Evolutionary conservation across 1,284 basidiomycete genomes (phyloP).

Genomic region (Ustilago trichophora): DNA sequence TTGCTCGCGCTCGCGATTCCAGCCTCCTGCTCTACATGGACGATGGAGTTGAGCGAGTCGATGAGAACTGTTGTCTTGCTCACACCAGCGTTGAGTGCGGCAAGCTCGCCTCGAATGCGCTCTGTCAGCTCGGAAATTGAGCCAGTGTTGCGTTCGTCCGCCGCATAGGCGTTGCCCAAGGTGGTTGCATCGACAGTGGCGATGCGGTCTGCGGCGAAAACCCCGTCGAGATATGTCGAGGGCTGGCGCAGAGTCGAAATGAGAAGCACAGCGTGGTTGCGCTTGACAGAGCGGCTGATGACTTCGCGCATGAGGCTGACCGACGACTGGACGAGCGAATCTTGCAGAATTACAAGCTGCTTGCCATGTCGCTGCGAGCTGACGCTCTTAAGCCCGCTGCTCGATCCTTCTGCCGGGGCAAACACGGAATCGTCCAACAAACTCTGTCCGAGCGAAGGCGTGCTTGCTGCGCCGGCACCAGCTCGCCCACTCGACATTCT

Average conservation of each 20-base stretch:
- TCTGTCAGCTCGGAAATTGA: conserved; percentile 8
- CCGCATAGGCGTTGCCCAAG: conserved; percentile 12
- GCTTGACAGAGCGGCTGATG: conserved; percentile 18
- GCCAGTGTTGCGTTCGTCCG: conserved; percentile 8
- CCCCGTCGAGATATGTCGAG: conserved; percentile 26
- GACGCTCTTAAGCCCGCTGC: conserved; percentile 19
- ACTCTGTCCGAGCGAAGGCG: conserved; percentile 36
- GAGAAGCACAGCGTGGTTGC: conserved; percentile 28
- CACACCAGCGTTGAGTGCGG: neutral
- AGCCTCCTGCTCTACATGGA: conserved; percentile 3
- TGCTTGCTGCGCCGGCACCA: conserved; percentile 24
- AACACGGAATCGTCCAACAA: conserved; percentile 30
- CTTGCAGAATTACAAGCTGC: conserved; percentile 53
- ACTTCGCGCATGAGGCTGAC: conserved; percentile 41
- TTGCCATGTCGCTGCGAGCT: conserved; percentile 38
- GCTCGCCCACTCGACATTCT: neutral
- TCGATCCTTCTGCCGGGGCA: conserved; percentile 23
- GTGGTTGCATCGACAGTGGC: conserved; percentile 27
- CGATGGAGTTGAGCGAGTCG: conserved; percentile 54
- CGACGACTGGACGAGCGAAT: conserved; percentile 50
- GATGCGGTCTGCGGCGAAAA: neutral
- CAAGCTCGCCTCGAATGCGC: conserved; percentile 1
- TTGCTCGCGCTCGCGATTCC: conserved; percentile 14
- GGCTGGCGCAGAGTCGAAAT: conserved; percentile 21
- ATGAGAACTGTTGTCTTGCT: conserved; percentile 40